These are phyloP conservation scores for Starmerella vitae DNA, from an alignment of 805 yeast species.

Conservation along the genomic window DNA sequence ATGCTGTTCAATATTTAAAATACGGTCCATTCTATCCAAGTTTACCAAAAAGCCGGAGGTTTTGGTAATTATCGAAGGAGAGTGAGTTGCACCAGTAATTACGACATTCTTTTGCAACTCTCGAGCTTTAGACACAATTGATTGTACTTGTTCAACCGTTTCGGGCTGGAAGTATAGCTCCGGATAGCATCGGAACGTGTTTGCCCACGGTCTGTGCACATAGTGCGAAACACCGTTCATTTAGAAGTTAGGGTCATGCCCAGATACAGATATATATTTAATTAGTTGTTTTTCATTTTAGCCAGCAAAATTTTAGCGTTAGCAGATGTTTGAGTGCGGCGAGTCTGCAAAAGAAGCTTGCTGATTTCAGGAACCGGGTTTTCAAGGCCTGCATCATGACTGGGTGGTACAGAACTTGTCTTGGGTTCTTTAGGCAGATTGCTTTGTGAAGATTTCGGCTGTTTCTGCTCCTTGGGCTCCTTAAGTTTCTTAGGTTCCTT, in stretches of 20 bases:
- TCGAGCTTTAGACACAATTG: constrained; percentile 54
- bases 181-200: constrained; percentile 68
- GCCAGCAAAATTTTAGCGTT: background rate
- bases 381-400: no score
- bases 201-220: constrained; percentile 73
- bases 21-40: constrained; percentile 57
- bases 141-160: constrained; percentile 50
- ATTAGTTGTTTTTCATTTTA: no score
- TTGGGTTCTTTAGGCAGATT: no score
- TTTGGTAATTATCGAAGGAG: constrained; percentile 85
- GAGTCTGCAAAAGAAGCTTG: background rate
- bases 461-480: no score
- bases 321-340: background rate
- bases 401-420: no score
- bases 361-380: no score
- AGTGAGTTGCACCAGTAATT: constrained; percentile 87
- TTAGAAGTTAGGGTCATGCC: constrained; percentile 1
- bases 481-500: no score
- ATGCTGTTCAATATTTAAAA: constrained; percentile 37
- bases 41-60: constrained; percentile 79
- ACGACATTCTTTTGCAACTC: constrained; percentile 49
- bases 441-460: no score
- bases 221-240: constrained; percentile 10
- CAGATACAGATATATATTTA: background rate
- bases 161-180: constrained; percentile 67